Evolutionary conservation across 2,329 filamentous ascomycete genomes (phyloP), one percentile per base, ranked within the genome.

Genomic region (Penicillium sclerotigenum): DNA sequence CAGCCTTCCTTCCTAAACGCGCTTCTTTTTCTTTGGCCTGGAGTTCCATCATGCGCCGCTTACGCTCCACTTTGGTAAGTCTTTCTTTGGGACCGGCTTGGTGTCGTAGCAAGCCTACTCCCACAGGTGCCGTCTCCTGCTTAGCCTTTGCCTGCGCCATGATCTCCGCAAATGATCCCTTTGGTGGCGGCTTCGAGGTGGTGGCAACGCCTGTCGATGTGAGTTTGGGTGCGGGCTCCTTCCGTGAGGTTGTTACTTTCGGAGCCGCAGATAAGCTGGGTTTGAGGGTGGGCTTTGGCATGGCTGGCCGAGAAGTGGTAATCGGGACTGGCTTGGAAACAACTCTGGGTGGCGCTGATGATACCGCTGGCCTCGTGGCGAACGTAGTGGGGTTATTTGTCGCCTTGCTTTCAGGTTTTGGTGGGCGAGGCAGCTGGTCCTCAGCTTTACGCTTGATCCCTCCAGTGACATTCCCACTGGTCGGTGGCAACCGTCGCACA

Each of bases 81-180:
- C 80, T 81, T 63, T 85, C 83, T 42, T 82, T 81, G 2, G 81
- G 75, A 3, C 67, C 70, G 5, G 74, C 53, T 61, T 85, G 83
- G 63, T 86, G 81, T 66, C 82, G 84, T 68, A 85, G 80, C 42
- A 79, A 74, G 37, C 81, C 82, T 36, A 81, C 70, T 52, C 72
- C 63, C 36, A 76, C 69, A 24, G 77, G 72, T 14, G 75, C 76
- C 60, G 77, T 74, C 48, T 79, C 73, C 65, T 76, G 78, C 54
- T 78, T 77, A 47, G 80, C 80, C 66, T 85, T 82, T 42, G 84
- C 85, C 62, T 80, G 78, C 55, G 78, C 77, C 71, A 87, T 78
- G 41, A 86, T 77, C 47, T 83, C 83, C 41, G 83, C 80, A 68
- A 81, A 87, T 1, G 81, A 83, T 28, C 82, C 81, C 63, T 81